Evolutionary conservation across 1,139 yeast genomes (phyloP), one percentile per base, ranked within the genome.

Genomic region (Geotrichum citri-aurantii): DNA sequence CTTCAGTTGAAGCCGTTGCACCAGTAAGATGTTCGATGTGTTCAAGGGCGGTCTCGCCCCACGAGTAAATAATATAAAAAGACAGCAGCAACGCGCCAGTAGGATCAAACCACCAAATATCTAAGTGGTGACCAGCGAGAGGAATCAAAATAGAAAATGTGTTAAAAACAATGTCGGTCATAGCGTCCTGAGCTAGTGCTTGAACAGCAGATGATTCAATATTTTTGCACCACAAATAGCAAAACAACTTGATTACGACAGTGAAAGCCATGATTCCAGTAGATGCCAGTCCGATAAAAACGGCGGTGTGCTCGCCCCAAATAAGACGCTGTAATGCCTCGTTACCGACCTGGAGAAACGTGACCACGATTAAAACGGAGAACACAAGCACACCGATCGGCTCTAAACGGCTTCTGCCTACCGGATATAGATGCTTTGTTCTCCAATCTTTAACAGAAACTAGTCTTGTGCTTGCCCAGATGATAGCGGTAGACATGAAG

Each of bases 101-200:
- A 0, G 95, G 85, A 73, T 88, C 90, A 50, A 85, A 69, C 90
- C 91, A 85, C 87, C 91, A 84, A 19, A 79, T 68, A 33, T 78
- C 69, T 42, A 80, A 70, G 37, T 71, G 66, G 61, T 78, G 76
- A 3, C 93, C 93, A 0, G 80, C 48, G 0, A 85, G 65, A 0
- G 95, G 95, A 79, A 88, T 85, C 23, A 86, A 65, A 50, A 88
- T 77, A 1, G 93, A 86, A 48, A 87, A 86, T 1, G 79, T 68
- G 71, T 85, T 85, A 76, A 88, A 88, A 2, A 86, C 79, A 50
- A 87, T 81, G 71, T 88, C 95, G 0, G 92, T 87, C 73, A 80
- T 76, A 0, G 95, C 95, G 72, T 88, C 95, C 69, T 86, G 93
- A 1, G 93, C 90, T 58, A 88, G 74, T 0, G 95, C 95, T 68